Base-by-base conservation (phyloP, 73 alveolate genomes). In the Symbiodinium pilosum region DNA sequence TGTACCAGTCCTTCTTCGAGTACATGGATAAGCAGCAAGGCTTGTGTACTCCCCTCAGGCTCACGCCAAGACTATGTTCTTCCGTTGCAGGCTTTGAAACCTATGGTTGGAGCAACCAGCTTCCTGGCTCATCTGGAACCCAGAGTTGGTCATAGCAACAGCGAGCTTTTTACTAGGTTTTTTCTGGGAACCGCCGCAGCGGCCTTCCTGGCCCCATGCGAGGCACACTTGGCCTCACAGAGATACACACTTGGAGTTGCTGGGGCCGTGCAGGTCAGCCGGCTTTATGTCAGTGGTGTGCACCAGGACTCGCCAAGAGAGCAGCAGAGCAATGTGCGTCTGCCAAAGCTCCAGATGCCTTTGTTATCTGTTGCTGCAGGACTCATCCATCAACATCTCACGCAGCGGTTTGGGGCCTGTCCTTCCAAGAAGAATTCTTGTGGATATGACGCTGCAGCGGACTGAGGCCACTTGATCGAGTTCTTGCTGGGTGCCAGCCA, bases 161-260 rank as follows among this genome's bases (percentile, higher is more conserved):
- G 38, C 68, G 14, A 21, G n/a, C 40, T n/a, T 24, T 7, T 30
- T 30, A 43, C 56, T 8, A 89, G 95, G 95, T 89, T 89, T 43
- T 68, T 89, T 47, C 87, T 89, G 44, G 95, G 95, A 24, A 89
- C 95, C 47, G 95, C 95, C 2, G 95, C 95, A 7, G 95, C 95
- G 11, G 95, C 95, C 51, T 89, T 89, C 51, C 41, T 89, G 71
- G 73, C 95, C 16, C 95, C 81, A 34, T 2, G 81, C 34, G 81
- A 64, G 81, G 81, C 34, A 18, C n/a, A n/a, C n/a, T n/a, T n/a
- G n/a, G n/a, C n/a, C n/a, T n/a, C n/a, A n/a, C n/a, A n/a, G n/a
- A n/a, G n/a, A n/a, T n/a, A n/a, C n/a, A n/a, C n/a, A n/a, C n/a
- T 2, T 24, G 4, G 68, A 51, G n/a, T 16, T 51, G 68, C 7